These are phyloP conservation scores for Neurospora sp. DNA, from an alignment of 495 filamentous ascomycete species.

Conservation along the genomic window DNA sequence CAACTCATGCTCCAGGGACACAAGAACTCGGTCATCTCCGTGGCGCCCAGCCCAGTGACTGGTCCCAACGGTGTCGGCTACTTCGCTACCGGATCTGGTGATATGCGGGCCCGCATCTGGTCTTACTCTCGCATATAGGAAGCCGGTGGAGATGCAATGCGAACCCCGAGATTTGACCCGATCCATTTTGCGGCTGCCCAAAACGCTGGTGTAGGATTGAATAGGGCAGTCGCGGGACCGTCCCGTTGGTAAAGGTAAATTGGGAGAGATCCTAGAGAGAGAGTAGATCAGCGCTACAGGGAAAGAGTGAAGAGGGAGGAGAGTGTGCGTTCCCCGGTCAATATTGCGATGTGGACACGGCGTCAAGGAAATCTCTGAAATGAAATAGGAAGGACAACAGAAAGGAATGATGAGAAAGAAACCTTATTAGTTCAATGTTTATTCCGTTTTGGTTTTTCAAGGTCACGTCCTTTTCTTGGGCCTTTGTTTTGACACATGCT, in stretches of 20 bases:
- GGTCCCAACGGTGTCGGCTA: slow-evolving; percentile 58
- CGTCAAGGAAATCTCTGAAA: background rate
- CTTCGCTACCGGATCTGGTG: slow-evolving; percentile 82
- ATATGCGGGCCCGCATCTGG: slow-evolving; percentile 89
- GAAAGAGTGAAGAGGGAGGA: background rate
- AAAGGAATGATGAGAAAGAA: background rate
- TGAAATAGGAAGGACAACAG: background rate
- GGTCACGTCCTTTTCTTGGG: background rate
- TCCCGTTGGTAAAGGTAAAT: background rate
- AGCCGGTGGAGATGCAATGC: background rate
- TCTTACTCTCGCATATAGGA: slow-evolving; percentile 40
- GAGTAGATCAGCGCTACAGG: background rate
- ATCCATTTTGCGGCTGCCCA: background rate
- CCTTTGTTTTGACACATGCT: background rate
- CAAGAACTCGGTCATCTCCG: slow-evolving; percentile 87
- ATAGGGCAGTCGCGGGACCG: background rate
- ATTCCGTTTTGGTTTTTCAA: background rate
- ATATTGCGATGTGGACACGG: background rate
- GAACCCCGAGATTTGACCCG: background rate
- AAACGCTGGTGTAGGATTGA: background rate
- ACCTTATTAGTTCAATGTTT: background rate
- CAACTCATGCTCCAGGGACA: slow-evolving; percentile 91
- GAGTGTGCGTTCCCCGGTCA: background rate
- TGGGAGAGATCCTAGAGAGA: background rate
- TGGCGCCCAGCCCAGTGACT: slow-evolving; percentile 76